Conservation (phyloP, 2,329 filamentous ascomycete species). For the Graphilbum fragrans region DNA sequence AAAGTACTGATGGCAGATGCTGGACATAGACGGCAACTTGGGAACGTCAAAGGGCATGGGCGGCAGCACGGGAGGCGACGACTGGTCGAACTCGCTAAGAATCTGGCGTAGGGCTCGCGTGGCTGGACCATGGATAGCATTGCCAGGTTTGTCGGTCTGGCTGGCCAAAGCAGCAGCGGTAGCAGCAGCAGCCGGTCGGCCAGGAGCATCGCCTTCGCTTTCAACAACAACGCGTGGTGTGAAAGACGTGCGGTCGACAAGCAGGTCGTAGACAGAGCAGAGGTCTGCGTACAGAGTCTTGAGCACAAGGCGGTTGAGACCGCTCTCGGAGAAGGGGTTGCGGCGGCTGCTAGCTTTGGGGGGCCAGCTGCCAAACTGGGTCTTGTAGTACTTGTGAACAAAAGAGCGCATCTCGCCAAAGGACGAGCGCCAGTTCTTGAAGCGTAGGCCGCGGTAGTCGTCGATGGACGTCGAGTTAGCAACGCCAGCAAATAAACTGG, state of each 20-base stretch:
- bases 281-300: slow-evolving; percentile 77
- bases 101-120: slow-evolving; percentile 64
- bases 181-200: slow-evolving; percentile 4
- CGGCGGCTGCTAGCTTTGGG: slow-evolving; percentile 87
- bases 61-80: slow-evolving; percentile 77
- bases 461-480: slow-evolving; percentile 69
- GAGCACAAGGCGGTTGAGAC: slow-evolving; percentile 74
- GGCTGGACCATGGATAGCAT: slow-evolving; percentile 38
- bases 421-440: slow-evolving; percentile 68
- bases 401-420: slow-evolving; percentile 68
- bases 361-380: slow-evolving; percentile 60
- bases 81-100: slow-evolving; percentile 79
- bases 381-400: slow-evolving; percentile 53
- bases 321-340: slow-evolving; percentile 75
- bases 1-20: slow-evolving; percentile 52
- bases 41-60: slow-evolving; percentile 86
- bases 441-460: slow-evolving; percentile 68
- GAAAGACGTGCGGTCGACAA: slow-evolving; percentile 67
- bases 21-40: slow-evolving; percentile 56
- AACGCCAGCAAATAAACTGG: slow-evolving; percentile 75
- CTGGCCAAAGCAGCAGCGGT: slow-evolving; percentile 14
- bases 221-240: slow-evolving; percentile 71
- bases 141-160: slow-evolving; percentile 22
- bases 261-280: slow-evolving; percentile 73
- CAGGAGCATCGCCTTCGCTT: slow-evolving; percentile 15